Base-by-base conservation (phyloP, 1,284 basidiomycete genomes). In the Limonomyces culmigenus region DNA sequence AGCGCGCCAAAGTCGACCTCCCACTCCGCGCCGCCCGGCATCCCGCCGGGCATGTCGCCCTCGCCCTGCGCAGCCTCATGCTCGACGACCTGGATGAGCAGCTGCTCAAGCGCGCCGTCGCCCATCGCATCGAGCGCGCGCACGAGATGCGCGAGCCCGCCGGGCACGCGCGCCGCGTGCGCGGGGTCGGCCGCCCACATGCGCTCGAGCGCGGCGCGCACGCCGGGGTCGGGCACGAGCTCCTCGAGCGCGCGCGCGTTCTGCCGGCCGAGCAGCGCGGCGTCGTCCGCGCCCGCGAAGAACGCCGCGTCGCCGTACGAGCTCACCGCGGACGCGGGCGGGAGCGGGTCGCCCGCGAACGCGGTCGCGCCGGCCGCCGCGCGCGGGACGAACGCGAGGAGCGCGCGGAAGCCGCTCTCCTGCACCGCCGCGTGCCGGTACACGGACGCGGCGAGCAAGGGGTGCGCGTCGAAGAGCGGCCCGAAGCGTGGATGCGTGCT, bases 261-360 rank as follows among this genome's bases (percentile, higher is more conserved):
- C 39, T 65, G 59, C 42, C 62, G 52, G 34, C 63, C 54, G 44
- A 42, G 45, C 35, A 45, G 40, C 17, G 53, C 61, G 15, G 63
- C 49, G 40, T 77, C 71, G 38, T 74, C 71, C 4, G 67, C 56
- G 2, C 70, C 71, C 4, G 51, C 54, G 58, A 92, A 89, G 58
- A 87, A 92, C 16, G 8, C 30, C 30, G 53, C 55, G 2, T 64
- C 56, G 41, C 87, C 65, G 53, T 92, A 92, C 19, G 47, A 48
- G 17, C 62, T 77, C 4, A 71, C 49, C 2, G 64, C 57, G 2
- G 66, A 65, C 2, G 53, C 56, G 0, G 87, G 85, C 1, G 85
- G 83, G 1, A 91, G 56, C 1, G 86, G 86, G 49, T 92, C 87
- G 44, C 78, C 91, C 3, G 77, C 70, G 36, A 86, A 58, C 13